Evolutionary conservation across 345 rosid species (phyloP), one percentile per base, ranked within the genome.

Genomic region (Melastoma malabathricum): DNA sequence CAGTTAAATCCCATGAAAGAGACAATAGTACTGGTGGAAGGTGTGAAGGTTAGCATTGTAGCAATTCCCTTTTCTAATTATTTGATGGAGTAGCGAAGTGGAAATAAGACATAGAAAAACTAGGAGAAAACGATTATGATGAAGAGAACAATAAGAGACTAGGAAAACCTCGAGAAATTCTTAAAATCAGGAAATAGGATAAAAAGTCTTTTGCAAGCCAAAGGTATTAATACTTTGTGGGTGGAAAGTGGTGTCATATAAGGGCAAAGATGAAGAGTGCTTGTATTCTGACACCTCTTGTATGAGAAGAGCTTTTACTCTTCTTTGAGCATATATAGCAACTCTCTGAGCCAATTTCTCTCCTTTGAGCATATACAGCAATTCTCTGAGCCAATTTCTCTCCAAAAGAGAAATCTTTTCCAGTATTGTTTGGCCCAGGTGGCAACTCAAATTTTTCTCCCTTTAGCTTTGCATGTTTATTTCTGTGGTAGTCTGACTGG

Each of bases 21-120:
- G 61, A 84, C 87, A 52, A 84, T 90, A 63, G 72, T 80, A 54
- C 71, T 72, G 63, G 94, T 82, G 54, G 76, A 86, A 55, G 98
- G 89, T 56, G 96, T 84, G 59, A 77, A 78, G 89, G 96, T 82
- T 63, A 20, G 63, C 38, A 43, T 31, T 15, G 27, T 16, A 39
- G 31, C 6, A 2, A 27, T 27, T 27, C 31, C 31, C 3, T 27
- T 27, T n/a, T 53, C 44, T 62, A 64, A 9, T 51, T 47, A 16
- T 18, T 15, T 15, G 13, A 4, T 48, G 20, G n/a, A n/a, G n/a
- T n/a, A n/a, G n/a, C n/a, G n/a, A n/a, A n/a, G n/a, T n/a, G n/a
- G n/a, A n/a, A n/a, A n/a, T n/a, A n/a, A n/a, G n/a, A n/a, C n/a
- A n/a, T n/a, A n/a, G n/a, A n/a, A n/a, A n/a, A n/a, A n/a, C n/a